Evolutionary conservation across 768 basidiomycete species (phyloP).

Genomic region (Leccinum barrowsii): DNA sequence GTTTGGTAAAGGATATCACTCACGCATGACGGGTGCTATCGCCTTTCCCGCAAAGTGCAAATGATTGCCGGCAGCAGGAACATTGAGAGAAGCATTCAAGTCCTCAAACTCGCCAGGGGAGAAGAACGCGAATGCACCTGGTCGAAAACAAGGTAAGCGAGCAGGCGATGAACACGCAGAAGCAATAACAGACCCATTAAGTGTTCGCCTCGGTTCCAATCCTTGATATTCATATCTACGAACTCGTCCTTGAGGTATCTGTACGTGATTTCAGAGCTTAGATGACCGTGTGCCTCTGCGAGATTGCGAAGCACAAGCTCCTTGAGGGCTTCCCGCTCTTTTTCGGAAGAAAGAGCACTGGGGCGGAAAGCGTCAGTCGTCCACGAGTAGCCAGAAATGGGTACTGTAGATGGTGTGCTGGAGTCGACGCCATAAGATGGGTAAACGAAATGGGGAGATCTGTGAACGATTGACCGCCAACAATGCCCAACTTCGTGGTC

Average conservation of each 20-base stretch:
- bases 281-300: conserved; percentile 17
- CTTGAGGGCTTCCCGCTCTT: conserved; percentile 16
- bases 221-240: conserved; percentile 27
- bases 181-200: conserved; percentile 31
- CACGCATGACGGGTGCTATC: conserved; percentile 14
- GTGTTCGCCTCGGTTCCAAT: conserved; percentile 33
- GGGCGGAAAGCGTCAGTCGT: conserved; percentile 37
- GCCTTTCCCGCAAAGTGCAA: conserved; percentile 18
- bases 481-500: conserved; percentile 31
- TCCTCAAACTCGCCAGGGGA: conserved; percentile 37
- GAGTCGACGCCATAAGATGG: conserved; percentile 28
- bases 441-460: conserved; percentile 26
- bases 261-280: conserved; percentile 10
- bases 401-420: conserved; percentile 20
- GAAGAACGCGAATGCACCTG: conserved; percentile 41
- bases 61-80: conserved; percentile 24
- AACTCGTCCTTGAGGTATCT: conserved; percentile 17
- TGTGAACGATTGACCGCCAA: conserved; percentile 42
- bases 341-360: conserved; percentile 29
- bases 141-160: neutral
- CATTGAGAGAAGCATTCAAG: conserved; percentile 30
- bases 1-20: conserved; percentile 14
- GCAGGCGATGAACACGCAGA: neutral
- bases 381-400: conserved; percentile 43
- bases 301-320: conserved; percentile 26